Evolutionary conservation across 257 asterid species (phyloP), one percentile per base, ranked within the genome.

Genomic region (Solanum ossicruentum): DNA sequence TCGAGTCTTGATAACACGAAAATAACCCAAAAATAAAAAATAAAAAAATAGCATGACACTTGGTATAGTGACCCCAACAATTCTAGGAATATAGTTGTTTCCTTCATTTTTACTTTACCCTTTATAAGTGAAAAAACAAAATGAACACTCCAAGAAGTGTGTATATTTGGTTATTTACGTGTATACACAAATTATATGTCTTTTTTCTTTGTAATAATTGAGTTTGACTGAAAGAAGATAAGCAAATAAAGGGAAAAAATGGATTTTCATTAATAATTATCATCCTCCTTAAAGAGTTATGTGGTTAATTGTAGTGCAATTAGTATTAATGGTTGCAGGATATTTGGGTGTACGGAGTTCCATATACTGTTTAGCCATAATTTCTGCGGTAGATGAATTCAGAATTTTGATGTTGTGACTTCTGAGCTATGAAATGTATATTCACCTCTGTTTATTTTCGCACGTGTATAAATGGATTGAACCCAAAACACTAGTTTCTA

Each of bases 261-360:
- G 39, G 12, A 49, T 36, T 45, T 32, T 49, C 12, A 77, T 47
- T 6, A 32, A 23, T 18, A 57, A 57, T 51, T 55, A 12, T 77
- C 82, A 39, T 77, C 63, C 36, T 32, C 3, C 36, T 32, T 32
- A 32, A 32, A 32, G 36, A 32, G 36, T 32, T 32, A 32, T 32
- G 36, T 32, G 36, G 36, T 32, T 32, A 32, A 32, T 32, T 32
- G 36, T 32, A 32, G 36, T 32, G 36, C 36, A 32, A 32, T 32
- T 32, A 32, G 36, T 32, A 32, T 32, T 32, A 32, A 32, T 32
- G 36, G 3, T 32, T 32, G 36, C 52, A 16, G 91, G 85, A 20
- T 71, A 87, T 71, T 56, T 92, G 10, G 26, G 82, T 43, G 21
- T 85, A 52, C 85, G 89, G n/a, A 85, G 83, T 85, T 90, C 89